phyloP scores from a whole-genome alignment of 352 stramenopile species.

The Thalassiosira hispida region DNA sequence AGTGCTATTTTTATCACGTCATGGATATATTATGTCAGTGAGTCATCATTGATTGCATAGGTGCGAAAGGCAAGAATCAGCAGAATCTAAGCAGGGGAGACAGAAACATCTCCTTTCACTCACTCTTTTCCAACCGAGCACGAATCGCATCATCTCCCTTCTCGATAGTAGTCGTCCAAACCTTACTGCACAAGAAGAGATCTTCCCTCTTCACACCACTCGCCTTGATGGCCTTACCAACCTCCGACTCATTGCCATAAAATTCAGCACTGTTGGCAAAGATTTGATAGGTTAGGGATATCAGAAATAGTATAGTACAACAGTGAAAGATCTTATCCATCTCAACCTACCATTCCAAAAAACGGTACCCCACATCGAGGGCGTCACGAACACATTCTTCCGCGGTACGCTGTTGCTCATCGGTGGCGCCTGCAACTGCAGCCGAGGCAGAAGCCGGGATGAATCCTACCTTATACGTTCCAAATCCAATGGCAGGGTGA shows the following conservation, averaged over 20 bases:
- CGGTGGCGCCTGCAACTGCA: slow-evolving; percentile 19
- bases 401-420: slow-evolving; percentile 50
- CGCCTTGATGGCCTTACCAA: slow-evolving; percentile 79
- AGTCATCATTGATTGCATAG: too few relatives aligned
- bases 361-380: slow-evolving; percentile 77
- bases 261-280: slow-evolving; percentile 67
- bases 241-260: slow-evolving; percentile 84
- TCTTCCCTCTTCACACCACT: slow-evolving; percentile 72
- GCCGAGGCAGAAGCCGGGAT: slow-evolving; percentile 77
- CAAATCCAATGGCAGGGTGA: slow-evolving; percentile 82
- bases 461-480: slow-evolving; percentile 87
- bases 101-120: slow-evolving; percentile 1
- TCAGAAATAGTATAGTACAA: neutral
- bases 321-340: neutral
- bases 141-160: slow-evolving; percentile 76
- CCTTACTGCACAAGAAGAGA: slow-evolving; percentile 85
- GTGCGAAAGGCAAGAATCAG: too few relatives aligned
- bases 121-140: slow-evolving; percentile 74
- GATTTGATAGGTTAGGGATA: neutral
- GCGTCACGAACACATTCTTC: slow-evolving; percentile 73
- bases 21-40: too few relatives aligned
- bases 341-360: slow-evolving; percentile 78
- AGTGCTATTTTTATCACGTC: slow-evolving; percentile 46
- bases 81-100: too few relatives aligned
- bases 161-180: slow-evolving; percentile 86